Percentiles rank a stretch among this genome's conserved stretches.
Evolutionary conservation across 495 filamentous ascomycete genomes (phyloP).

Genomic region (Neurospora tetrasperma): DNA sequence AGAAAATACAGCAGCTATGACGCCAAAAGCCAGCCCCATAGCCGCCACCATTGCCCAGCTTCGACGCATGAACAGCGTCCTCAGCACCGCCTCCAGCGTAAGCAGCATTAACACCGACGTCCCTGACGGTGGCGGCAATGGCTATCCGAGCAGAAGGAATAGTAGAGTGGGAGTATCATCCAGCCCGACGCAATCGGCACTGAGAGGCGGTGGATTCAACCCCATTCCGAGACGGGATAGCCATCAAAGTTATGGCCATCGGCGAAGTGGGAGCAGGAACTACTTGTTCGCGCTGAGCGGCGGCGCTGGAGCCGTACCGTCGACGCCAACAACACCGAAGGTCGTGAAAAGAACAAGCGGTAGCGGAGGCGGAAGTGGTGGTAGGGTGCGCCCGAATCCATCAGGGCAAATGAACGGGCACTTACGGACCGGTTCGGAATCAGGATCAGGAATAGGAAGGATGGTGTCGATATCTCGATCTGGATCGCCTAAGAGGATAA

Average conservation of each 20-base stretch:
- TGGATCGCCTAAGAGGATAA: not conserved
- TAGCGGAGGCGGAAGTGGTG: not conserved
- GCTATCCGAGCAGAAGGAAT: not conserved
- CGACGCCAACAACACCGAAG: not conserved
- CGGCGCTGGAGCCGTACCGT: not conserved
- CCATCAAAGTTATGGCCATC: not conserved
- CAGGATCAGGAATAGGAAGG: not conserved
- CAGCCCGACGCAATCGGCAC: not conserved
- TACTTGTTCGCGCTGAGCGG: constrained; percentile 1
- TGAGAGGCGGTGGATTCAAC: not conserved
- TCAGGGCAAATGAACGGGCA: not conserved
- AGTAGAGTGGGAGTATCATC: not conserved
- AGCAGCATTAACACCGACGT: not conserved
- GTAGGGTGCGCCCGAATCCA: not conserved
- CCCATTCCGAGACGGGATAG: not conserved
- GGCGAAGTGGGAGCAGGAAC: constrained; percentile 2
- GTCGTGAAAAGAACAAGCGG: not conserved
- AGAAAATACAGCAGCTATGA: not conserved
- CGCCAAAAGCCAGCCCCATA: not conserved
- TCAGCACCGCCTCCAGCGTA: constrained; percentile 13
- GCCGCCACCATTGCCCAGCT: constrained; percentile 13
- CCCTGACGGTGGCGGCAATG: not conserved
- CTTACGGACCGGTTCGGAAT: not conserved
- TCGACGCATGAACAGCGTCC: constrained; percentile 17
- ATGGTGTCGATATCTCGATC: not conserved